Percentiles rank a stretch among this genome's conserved stretches.
These are phyloP conservation scores for Hebeloma cylindrosporum DNA, from an alignment of 768 basidiomycete species.

Conservation along the genomic window DNA sequence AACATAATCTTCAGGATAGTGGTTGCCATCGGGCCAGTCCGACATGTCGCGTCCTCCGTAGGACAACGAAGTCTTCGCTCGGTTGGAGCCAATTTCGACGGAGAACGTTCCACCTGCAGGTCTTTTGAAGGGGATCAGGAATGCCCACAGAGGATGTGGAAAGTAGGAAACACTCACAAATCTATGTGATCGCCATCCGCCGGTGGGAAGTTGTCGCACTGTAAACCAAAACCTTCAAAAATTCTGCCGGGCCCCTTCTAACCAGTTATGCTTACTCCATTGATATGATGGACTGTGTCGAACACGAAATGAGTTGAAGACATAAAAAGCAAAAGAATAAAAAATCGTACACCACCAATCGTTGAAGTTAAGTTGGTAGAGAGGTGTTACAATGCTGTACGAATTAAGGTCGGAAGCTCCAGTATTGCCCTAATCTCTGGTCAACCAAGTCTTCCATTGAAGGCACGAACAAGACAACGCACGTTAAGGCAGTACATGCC, in stretches of 20 bases:
- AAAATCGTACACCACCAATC: slow-evolving; percentile 46
- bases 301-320: slow-evolving; percentile 8
- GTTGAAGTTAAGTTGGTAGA: slow-evolving; percentile 40
- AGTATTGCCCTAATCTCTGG: slow-evolving; percentile 27
- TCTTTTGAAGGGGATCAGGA: slow-evolving; percentile 22
- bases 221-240: background rate
- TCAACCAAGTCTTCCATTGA: background rate
- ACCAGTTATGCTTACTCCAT: slow-evolving; percentile 27
- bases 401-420: slow-evolving; percentile 38
- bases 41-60: slow-evolving; percentile 37
- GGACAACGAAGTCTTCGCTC: slow-evolving; percentile 45
- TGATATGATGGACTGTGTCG: slow-evolving; percentile 37
- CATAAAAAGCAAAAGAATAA: background rate
- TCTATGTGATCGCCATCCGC: slow-evolving; percentile 41
- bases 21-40: slow-evolving; percentile 47
- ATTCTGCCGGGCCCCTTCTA: background rate
- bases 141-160: background rate
- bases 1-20: slow-evolving; percentile 47
- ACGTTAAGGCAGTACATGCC: slow-evolving; percentile 51
- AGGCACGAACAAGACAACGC: slow-evolving; percentile 14
- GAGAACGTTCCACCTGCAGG: slow-evolving; percentile 50
- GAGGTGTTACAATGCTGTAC: slow-evolving; percentile 37
- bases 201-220: slow-evolving; percentile 47
- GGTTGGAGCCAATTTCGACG: slow-evolving; percentile 50
- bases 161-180: slow-evolving; percentile 31